These are phyloP conservation scores for Funneliformis caledonium DNA, from an alignment of 371 early-diverging fungal genomes.

Conservation along the genomic window DNA sequence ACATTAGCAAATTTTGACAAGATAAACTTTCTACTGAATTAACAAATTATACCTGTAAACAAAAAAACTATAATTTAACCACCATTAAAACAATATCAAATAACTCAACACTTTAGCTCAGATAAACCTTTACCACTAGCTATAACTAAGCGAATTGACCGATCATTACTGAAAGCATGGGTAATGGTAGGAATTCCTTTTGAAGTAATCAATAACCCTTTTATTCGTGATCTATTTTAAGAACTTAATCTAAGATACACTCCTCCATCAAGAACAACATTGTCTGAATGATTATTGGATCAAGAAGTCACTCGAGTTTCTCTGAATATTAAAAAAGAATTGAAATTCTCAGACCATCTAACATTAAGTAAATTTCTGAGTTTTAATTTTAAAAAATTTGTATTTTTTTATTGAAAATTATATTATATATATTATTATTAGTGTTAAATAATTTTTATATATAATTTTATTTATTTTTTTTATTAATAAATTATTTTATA, in stretches of 20 bases:
- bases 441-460: too few relatives aligned
- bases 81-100: too few relatives aligned
- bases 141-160: not conserved
- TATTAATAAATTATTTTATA: too few relatives aligned
- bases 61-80: not conserved
- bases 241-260: not conserved
- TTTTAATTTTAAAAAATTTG: too few relatives aligned
- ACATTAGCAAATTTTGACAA: not conserved
- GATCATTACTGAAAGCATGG: not conserved
- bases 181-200: not conserved
- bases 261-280: not conserved
- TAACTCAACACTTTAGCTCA: too few relatives aligned
- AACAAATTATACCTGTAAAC: too few relatives aligned
- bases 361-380: constrained; percentile 6
- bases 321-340: not conserved
- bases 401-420: too few relatives aligned
- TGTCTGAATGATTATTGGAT: not conserved
- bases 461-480: too few relatives aligned
- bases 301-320: not conserved
- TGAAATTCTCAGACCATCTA: not conserved
- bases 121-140: too few relatives aligned
- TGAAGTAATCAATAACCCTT: not conserved
- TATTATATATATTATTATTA: too few relatives aligned
- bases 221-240: too few relatives aligned
- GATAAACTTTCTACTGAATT: not conserved